These are phyloP conservation scores for Paratrypanosoma confusum DNA, from an alignment of 208 protist species.

Conservation along the genomic window DNA sequence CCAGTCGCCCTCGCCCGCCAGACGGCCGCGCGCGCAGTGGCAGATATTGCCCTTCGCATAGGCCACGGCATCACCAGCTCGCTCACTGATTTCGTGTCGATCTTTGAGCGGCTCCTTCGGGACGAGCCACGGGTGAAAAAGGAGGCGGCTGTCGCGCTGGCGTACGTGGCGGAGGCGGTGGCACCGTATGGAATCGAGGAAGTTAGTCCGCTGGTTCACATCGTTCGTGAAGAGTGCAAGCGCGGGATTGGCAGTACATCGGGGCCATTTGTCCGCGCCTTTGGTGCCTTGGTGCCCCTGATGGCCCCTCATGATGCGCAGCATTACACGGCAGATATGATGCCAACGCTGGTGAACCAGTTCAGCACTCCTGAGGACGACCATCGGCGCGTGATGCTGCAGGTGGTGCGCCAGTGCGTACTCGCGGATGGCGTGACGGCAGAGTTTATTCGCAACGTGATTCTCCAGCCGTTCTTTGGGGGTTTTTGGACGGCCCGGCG, in stretches of 20 bases:
- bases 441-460: slow-evolving; percentile 86
- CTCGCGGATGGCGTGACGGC: slow-evolving; percentile 94
- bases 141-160: slow-evolving; percentile 93
- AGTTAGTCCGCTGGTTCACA: slow-evolving; percentile 92
- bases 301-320: slow-evolving; percentile 96
- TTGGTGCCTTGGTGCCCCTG: slow-evolving; percentile 98
- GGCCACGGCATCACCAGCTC: slow-evolving; percentile 96
- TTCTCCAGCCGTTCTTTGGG: slow-evolving; percentile 86
- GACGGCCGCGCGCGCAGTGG: slow-evolving; percentile 95
- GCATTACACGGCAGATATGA: slow-evolving; percentile 95
- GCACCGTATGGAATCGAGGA: slow-evolving; percentile 98
- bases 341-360: slow-evolving; percentile 91
- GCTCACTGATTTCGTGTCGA: slow-evolving; percentile 90
- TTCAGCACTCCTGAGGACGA: slow-evolving; percentile 96
- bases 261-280: slow-evolving; percentile 97
- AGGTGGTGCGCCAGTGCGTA: slow-evolving; percentile 97
- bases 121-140: slow-evolving; percentile 93
- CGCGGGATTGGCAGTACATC: slow-evolving; percentile 92
- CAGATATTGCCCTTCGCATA: slow-evolving; percentile 96
- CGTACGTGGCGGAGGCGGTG: slow-evolving; percentile 94
- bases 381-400: slow-evolving; percentile 98
- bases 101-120: slow-evolving; percentile 93
- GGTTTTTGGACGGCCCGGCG: slow-evolving; percentile 93
- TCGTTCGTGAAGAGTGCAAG: slow-evolving; percentile 92
- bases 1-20: slow-evolving; percentile 96